These are phyloP conservation scores for Bipolaris gigantea DNA, from an alignment of 2,329 filamentous ascomycete genomes.

Conservation along the genomic window DNA sequence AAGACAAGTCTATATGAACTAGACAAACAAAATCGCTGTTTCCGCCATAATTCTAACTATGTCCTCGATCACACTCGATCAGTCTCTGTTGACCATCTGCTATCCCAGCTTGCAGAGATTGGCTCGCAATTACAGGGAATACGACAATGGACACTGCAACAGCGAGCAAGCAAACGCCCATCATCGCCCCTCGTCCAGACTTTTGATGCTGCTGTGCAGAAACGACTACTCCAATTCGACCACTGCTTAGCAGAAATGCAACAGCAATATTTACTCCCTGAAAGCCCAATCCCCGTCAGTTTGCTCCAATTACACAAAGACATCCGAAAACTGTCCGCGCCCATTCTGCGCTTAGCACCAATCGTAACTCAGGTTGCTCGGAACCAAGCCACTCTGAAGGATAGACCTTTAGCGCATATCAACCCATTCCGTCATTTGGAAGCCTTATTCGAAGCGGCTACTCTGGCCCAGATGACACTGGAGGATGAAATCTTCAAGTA, in stretches of 20 bases:
- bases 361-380: slow-evolving; percentile 52
- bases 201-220: slow-evolving; percentile 66
- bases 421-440: slow-evolving; percentile 75
- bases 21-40: slow-evolving; percentile 35
- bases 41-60: slow-evolving; percentile 44
- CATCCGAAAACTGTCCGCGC: slow-evolving; percentile 56
- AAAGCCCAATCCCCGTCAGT: slow-evolving; percentile 63
- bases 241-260: slow-evolving; percentile 62
- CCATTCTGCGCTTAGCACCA: slow-evolving; percentile 62
- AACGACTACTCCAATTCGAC: slow-evolving; percentile 63
- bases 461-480: slow-evolving; percentile 69
- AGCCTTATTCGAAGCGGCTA: slow-evolving; percentile 71
- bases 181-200: slow-evolving; percentile 61
- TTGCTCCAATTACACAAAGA: slow-evolving; percentile 64
- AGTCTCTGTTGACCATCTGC: slow-evolving; percentile 41
- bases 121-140: slow-evolving; percentile 54
- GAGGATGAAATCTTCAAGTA: slow-evolving; percentile 63
- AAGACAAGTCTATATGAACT: slow-evolving; percentile 69
- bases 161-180: slow-evolving; percentile 28
- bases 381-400: slow-evolving; percentile 40
- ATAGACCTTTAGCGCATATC: slow-evolving; percentile 50
- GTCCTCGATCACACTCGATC: slow-evolving; percentile 44
- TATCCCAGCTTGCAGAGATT: slow-evolving; percentile 52
- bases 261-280: slow-evolving; percentile 58
- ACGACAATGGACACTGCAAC: slow-evolving; percentile 50